These are phyloP conservation scores for Paspalum vaginatum DNA, from an alignment of 176 grass and related monocot genomes.

Conservation along the genomic window DNA sequence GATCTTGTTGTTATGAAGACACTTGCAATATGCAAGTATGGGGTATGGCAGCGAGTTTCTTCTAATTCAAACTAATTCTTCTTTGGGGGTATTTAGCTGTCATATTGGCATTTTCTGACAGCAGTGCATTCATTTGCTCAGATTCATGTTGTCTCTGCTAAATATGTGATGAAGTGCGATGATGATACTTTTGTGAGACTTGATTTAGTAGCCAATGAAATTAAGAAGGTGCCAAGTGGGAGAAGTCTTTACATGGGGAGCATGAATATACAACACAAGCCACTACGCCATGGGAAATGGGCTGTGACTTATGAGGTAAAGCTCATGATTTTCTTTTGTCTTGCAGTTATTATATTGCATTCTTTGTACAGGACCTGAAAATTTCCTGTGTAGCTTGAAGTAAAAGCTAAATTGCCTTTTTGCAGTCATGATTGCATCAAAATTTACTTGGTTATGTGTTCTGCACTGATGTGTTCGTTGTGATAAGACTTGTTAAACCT, in stretches of 20 bases:
- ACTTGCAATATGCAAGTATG: constrained; percentile 84
- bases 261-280: constrained; percentile 75
- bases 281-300: constrained; percentile 82
- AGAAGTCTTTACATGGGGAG: constrained; percentile 81
- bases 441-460: neutral
- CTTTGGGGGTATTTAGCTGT: constrained; percentile 2
- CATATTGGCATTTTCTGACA: constrained; percentile 22
- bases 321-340: constrained; percentile 5
- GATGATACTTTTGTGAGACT: constrained; percentile 86
- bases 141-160: constrained; percentile 65
- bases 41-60: constrained; percentile 47
- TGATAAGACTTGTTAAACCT: neutral
- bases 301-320: constrained; percentile 83
- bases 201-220: constrained; percentile 61
- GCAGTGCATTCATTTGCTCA: constrained; percentile 42
- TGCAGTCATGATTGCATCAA: neutral
- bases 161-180: constrained; percentile 83
- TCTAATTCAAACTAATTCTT: constrained; percentile 1
- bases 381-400: constrained; percentile 24
- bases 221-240: constrained; percentile 63
- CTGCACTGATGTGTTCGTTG: neutral
- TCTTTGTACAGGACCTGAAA: neutral
- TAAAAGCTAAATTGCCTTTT: neutral
- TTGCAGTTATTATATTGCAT: constrained; percentile 26
- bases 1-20: constrained; percentile 89